phyloP scores from a whole-genome alignment of 2,329 filamentous ascomycete species.

The Fusarium neocosmosporiellum region DNA sequence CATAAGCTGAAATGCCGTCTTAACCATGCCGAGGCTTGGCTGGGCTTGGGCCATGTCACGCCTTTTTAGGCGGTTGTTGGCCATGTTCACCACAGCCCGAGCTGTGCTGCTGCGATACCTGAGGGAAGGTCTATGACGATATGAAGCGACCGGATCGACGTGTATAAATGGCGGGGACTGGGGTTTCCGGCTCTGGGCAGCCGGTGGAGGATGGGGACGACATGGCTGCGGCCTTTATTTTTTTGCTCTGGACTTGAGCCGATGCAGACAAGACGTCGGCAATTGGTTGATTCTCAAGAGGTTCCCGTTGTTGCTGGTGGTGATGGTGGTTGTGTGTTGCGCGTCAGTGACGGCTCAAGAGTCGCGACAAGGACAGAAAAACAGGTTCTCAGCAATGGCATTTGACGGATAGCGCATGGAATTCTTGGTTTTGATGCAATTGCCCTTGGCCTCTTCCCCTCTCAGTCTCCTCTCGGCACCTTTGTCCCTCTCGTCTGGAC shows the following conservation, averaged over 20 bases:
- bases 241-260: not conserved
- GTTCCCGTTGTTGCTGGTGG: constrained; percentile 11
- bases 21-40: constrained; percentile 32
- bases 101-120: constrained; percentile 18
- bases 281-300: constrained; percentile 5
- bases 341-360: constrained; percentile 10
- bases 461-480: not conserved
- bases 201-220: constrained; percentile 4
- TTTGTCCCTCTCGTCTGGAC: not conserved
- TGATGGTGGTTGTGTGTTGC: constrained; percentile 34
- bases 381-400: constrained; percentile 14
- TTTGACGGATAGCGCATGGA: constrained; percentile 25
- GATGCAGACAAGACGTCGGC: not conserved
- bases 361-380: constrained; percentile 11
- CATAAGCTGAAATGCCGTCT: constrained; percentile 24
- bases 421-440: not conserved
- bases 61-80: constrained; percentile 10
- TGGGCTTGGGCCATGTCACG: constrained; percentile 20
- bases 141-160: constrained; percentile 23
- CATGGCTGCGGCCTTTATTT: not conserved
- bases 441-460: not conserved
- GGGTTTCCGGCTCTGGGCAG: constrained; percentile 9
- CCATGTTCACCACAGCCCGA: constrained; percentile 1
- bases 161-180: constrained; percentile 17
- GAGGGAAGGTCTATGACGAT: constrained; percentile 36